Evolutionary conservation across 306 rosid species (phyloP), one percentile per base, ranked within the genome.

Genomic region (Corylus avellana): DNA sequence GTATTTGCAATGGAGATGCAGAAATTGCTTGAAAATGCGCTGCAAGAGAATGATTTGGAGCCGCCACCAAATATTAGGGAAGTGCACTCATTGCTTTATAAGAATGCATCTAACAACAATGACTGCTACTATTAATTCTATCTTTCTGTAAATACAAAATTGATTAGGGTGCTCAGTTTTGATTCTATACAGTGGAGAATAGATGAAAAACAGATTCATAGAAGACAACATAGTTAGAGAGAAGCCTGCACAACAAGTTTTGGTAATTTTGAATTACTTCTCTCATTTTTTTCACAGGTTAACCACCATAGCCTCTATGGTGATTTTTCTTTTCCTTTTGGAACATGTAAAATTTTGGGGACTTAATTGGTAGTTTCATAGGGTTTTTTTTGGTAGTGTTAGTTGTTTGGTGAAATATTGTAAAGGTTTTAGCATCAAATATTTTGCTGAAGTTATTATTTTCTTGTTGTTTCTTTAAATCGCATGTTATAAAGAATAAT

Each of bases 1-100:
- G 61, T 77, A 66, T 86, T 86, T 54, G 74, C 80, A n/a, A 82
- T 82, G 14, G 82, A 82, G 57, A 86, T 86, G 82, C 86, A 76
- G 16, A 48, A 84, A 53, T 20, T 79, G 16, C 76, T 56, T 29
- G 79, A 86, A 50, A 82, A 76, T 18, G 62, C 75, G 3, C 9
- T 77, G 64, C 75, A 69, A 22, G 58, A 39, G 75, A 77, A 73
- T 59, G 80, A 79, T 35, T 58, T 79, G 17, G 67, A 59, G 68
- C 89, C 53, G 9, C 89, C 89, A 3, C 57, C 63, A 59, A 73
- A 70, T 0, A 75, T 82, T 1, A 74, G 25, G 70, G 84, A 85
- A 72, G 63, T 85, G 18, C 82, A 79, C 46, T 82, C 81, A 16
- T 75, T 85, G 78, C 79, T 84, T 10, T 51, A 16, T 18, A 73